phyloP scores from a whole-genome alignment of 1,139 yeast genomes.

The Yueomyces sp. region DNA sequence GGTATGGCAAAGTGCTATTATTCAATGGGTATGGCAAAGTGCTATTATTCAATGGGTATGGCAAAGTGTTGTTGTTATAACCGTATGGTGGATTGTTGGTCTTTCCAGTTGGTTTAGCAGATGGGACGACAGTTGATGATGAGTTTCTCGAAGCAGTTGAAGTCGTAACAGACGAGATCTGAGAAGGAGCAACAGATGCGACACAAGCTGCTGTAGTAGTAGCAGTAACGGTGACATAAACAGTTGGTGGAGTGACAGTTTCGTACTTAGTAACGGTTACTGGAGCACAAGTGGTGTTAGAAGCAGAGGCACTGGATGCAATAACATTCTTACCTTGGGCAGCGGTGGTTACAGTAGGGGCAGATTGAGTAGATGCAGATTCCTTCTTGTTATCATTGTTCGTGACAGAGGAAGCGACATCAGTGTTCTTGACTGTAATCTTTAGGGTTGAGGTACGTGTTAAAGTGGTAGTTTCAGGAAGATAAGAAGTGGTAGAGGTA shows the following conservation, averaged over 20 bases:
- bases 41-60: neutral
- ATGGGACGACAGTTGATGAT: conserved; percentile 10
- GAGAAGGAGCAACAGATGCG: conserved; percentile 2
- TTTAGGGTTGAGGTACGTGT: neutral
- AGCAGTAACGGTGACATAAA: conserved; percentile 13
- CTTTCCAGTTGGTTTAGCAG: conserved; percentile 8
- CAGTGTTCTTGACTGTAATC: neutral
- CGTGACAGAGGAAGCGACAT: neutral
- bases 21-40: neutral
- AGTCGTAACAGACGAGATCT: conserved; percentile 5
- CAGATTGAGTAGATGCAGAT: neutral
- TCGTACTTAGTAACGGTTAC: conserved; percentile 6
- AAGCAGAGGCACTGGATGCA: neutral
- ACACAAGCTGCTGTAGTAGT: conserved; percentile 4
- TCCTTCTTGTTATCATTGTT: neutral
- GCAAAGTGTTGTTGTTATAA: conserved; percentile 9
- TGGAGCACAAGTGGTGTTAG: neutral
- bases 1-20: neutral
- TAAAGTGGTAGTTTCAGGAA: neutral
- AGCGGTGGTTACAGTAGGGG: neutral
- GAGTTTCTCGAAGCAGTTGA: conserved; percentile 5
- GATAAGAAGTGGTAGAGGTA: conserved; percentile 4
- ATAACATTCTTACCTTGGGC: neutral
- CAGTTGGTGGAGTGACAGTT: conserved; percentile 7
- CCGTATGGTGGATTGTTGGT: conserved; percentile 9